Conservation (phyloP, 257 asterid genomes). For the Solanum tarijense region DNA sequence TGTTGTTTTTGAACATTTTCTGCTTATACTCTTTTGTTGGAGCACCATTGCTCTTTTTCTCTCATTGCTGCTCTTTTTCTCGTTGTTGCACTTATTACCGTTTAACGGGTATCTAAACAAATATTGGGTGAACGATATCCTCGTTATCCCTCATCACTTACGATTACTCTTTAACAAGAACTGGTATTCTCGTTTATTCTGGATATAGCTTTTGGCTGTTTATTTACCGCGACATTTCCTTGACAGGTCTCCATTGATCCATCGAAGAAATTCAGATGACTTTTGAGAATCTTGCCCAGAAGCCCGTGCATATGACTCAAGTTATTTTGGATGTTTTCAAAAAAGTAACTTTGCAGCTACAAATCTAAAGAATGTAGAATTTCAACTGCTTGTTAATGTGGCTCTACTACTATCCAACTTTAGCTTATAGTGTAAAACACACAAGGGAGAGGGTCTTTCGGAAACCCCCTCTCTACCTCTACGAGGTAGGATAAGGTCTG, state of each 20-base stretch:
- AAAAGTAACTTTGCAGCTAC: neutral
- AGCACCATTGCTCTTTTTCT: neutral
- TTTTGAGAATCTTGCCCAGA: slow-evolving; percentile 58
- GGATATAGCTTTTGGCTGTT: neutral
- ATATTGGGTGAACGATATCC: neutral
- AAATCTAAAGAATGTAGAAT: neutral
- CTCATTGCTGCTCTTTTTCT: neutral
- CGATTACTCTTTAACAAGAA: neutral
- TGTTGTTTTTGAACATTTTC: neutral
- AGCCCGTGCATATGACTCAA: slow-evolving; percentile 35
- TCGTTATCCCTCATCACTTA: neutral
- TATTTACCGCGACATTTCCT: neutral
- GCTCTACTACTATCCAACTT: neutral
- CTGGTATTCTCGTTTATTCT: neutral
- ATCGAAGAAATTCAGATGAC: slow-evolving; percentile 6
- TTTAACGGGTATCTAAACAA: neutral
- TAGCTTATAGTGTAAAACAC: neutral
- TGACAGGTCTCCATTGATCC: slow-evolving; percentile 41
- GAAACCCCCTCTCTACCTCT: accelerated
- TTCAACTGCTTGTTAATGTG: neutral
- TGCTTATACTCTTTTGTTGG: neutral
- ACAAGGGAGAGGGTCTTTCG: accelerated
- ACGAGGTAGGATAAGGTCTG: neutral
- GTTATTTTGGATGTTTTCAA: neutral
- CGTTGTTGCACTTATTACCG: neutral